These are phyloP conservation scores for Thraustochytrium sp. DNA, from an alignment of 352 stramenopile genomes.

Conservation along the genomic window DNA sequence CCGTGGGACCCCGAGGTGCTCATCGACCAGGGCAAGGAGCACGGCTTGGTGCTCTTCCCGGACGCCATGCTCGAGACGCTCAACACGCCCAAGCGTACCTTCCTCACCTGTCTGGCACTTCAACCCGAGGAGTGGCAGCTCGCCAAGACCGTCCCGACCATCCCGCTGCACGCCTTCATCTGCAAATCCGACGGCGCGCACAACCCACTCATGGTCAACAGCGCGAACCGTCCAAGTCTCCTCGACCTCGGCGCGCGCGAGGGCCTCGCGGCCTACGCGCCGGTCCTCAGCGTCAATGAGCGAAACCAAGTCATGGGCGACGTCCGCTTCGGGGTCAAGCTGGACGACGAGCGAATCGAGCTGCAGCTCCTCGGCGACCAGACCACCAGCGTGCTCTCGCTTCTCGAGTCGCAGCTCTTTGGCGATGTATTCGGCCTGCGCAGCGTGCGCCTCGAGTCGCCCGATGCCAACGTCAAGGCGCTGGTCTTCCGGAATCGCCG, in stretches of 20 bases:
- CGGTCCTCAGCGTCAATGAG: no score
- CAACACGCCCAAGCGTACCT: neutral
- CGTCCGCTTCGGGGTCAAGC: no score
- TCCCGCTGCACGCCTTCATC: neutral
- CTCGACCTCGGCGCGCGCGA: neutral
- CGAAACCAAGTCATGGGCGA: no score
- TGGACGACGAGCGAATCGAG: no score
- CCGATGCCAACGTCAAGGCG: neutral
- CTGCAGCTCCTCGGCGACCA: no score
- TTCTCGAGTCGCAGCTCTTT: no score
- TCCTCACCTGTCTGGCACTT: neutral
- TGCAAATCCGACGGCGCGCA: neutral
- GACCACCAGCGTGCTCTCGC: no score
- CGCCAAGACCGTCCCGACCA: neutral
- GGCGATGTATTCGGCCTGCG: neutral
- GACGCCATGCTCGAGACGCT: neutral
- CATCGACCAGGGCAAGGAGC: neutral
- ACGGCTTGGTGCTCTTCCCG: neutral
- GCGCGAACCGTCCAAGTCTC: neutral
- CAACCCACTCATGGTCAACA: slow-evolving; percentile 4
- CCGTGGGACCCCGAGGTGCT: neutral
- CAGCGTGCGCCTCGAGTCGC: neutral
- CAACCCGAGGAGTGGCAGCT: slow-evolving; percentile 12
- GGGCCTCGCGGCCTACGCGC: neutral
- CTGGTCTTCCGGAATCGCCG: neutral